Evolutionary conservation across 2,329 filamentous ascomycete genomes (phyloP).

Genomic region (Sporothrix phasma): DNA sequence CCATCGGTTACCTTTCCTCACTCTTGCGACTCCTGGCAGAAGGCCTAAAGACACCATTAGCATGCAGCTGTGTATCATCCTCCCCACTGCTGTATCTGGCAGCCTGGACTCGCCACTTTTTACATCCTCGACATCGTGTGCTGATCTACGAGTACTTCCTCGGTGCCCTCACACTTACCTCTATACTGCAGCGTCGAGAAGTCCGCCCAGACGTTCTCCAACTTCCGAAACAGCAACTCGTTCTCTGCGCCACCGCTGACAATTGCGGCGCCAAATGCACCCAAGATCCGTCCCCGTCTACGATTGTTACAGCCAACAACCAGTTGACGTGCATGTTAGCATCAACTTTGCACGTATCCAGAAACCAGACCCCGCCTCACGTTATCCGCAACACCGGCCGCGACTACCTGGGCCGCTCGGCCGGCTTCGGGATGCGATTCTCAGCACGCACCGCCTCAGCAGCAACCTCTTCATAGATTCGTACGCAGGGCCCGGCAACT

Average conservation of each 20-base stretch:
- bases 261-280: conserved; percentile 28
- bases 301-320: conserved; percentile 22
- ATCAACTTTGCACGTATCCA: conserved; percentile 34
- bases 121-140: not conserved
- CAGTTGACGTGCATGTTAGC: conserved; percentile 25
- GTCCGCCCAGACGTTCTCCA: conserved; percentile 23
- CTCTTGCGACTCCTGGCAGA: too few relatives aligned
- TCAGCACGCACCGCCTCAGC: conserved; percentile 45
- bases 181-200: conserved; percentile 18
- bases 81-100: not conserved
- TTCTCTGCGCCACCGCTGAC: conserved; percentile 8
- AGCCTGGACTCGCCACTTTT: not conserved
- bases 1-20: too few relatives aligned
- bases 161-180: not conserved
- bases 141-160: conserved; percentile 2
- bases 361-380: conserved; percentile 42
- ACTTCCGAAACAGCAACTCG: conserved; percentile 13
- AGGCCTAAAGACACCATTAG: not conserved
- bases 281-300: conserved; percentile 31
- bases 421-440: conserved; percentile 45
- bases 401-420: conserved; percentile 48
- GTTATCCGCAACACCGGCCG: conserved; percentile 45
- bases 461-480: conserved; percentile 32
- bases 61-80: conserved; percentile 1
- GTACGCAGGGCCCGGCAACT: conserved; percentile 27